phyloP scores from a whole-genome alignment of 257 asterid species.

The Jacaranda copaia region DNA sequence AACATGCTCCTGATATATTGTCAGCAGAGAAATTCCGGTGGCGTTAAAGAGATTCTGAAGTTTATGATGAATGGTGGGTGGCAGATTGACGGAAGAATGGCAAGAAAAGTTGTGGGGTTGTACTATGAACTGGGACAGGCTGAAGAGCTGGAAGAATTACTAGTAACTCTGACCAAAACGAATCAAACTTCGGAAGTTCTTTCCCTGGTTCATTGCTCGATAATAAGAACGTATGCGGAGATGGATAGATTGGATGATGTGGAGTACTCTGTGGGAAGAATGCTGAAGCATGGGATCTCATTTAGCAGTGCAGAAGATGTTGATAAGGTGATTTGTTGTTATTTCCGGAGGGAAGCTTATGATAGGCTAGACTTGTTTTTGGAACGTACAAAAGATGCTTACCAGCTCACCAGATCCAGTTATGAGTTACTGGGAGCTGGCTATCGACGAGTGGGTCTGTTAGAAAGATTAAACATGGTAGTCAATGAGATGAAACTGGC shows the following conservation, averaged over 20 bases:
- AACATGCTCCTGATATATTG: constrained; percentile 46
- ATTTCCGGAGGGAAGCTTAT: constrained; percentile 55
- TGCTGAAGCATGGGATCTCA: constrained; percentile 44
- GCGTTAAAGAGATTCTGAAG: constrained; percentile 41
- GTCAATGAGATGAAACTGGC: constrained; percentile 52
- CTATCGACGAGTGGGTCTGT: constrained; percentile 52
- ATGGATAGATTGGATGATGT: constrained; percentile 57
- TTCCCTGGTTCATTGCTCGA: constrained; percentile 43
- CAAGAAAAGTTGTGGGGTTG: constrained; percentile 37
- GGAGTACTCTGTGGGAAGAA: constrained; percentile 54
- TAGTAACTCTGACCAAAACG: constrained; percentile 35
- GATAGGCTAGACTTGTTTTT: constrained; percentile 54
- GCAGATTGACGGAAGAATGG: constrained; percentile 24
- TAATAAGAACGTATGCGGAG: constrained; percentile 47
- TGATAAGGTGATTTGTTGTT: constrained; percentile 55
- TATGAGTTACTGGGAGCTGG: constrained; percentile 60
- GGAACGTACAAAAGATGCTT: constrained; percentile 40
- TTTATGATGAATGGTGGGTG: constrained; percentile 19
- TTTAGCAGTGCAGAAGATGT: constrained; percentile 54
- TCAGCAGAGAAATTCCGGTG: constrained; percentile 34
- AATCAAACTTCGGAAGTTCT: constrained; percentile 41
- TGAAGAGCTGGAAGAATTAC: constrained; percentile 52
- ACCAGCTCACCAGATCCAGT: constrained; percentile 44
- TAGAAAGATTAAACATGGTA: constrained; percentile 38
- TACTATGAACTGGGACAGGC: constrained; percentile 42